phyloP scores from a whole-genome alignment of 2,329 filamentous ascomycete genomes.

The Sarocladiaceae sp. region DNA sequence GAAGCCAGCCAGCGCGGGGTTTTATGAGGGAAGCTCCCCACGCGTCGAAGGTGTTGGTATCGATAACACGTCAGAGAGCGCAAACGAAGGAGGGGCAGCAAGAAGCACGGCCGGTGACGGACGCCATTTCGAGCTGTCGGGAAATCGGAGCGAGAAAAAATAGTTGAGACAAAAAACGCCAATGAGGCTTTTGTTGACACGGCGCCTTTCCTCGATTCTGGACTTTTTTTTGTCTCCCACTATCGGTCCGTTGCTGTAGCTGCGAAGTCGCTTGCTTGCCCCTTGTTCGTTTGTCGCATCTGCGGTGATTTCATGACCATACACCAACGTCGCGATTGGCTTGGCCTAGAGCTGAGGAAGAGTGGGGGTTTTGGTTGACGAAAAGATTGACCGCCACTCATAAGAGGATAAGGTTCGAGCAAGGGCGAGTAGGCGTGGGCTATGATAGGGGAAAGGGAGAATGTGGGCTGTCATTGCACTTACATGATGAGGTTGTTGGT shows the following conservation, averaged over 20 bases:
- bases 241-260: background rate
- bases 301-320: conserved; percentile 6
- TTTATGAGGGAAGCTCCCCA: conserved; percentile 10
- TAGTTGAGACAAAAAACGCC: background rate
- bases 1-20: conserved; percentile 10
- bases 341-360: background rate
- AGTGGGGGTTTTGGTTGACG: conserved; percentile 4
- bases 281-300: background rate
- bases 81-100: conserved; percentile 7
- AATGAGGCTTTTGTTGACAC: conserved; percentile 7
- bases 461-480: background rate
- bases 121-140: background rate
- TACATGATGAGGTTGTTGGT: background rate
- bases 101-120: background rate
- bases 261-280: background rate
- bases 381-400: no score
- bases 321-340: background rate
- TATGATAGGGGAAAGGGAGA: background rate
- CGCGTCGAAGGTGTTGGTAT: conserved; percentile 7
- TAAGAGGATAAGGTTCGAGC: background rate
- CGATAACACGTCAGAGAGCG: conserved; percentile 8
- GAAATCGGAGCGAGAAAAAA: background rate
- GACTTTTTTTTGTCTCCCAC: background rate
- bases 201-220: background rate
- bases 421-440: background rate